Percentiles rank a stretch among this genome's conserved stretches.
Conservation (phyloP, 176 grass and related monocot species). For the Triticum aestivum region IWGSC_CS_RefSeq_v2.1 NC_057807.1:593290312-593290811, state of each 20-base stretch:
- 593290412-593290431: conserved; percentile 77
- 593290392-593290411: conserved; percentile 74
- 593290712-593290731: not conserved
- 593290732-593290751: not conserved
- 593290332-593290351: conserved; percentile 17
- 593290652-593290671: too few species aligned
- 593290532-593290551: not conserved
- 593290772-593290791: not conserved
- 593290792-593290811: not conserved
- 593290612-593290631: not conserved
- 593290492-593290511: not conserved
- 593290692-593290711: not conserved
- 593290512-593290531: not conserved
- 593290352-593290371: conserved; percentile 87
- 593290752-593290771: not conserved
- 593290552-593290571: conserved; percentile 19
- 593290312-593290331: not conserved
- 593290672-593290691: too few species aligned
- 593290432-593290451: conserved; percentile 70
- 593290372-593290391: conserved; percentile 84
- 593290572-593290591: not conserved
- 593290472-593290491: conserved; percentile 35
- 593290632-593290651: too few species aligned
- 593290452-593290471: conserved; percentile 41
- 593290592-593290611: too few species aligned